These are phyloP conservation scores for Kazachstania viticola DNA, from an alignment of 805 yeast genomes.

Conservation along the genomic window DNA sequence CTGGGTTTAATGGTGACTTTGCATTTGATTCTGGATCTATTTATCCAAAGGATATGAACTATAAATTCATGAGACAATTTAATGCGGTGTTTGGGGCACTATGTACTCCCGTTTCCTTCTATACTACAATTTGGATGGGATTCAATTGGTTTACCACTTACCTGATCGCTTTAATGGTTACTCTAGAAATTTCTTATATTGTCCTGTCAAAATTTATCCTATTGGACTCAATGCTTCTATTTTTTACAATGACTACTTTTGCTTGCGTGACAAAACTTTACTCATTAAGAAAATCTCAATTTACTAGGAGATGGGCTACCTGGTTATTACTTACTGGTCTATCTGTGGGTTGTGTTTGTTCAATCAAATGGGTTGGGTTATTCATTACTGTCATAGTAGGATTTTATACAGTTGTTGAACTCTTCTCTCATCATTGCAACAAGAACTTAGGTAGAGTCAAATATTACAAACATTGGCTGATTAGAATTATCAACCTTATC, in stretches of 20 bases:
- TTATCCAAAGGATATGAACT: slow-evolving; percentile 72
- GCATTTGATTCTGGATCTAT: slow-evolving; percentile 72
- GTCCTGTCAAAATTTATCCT: slow-evolving; percentile 82
- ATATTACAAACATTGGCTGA: slow-evolving; percentile 57
- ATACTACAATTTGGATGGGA: slow-evolving; percentile 66
- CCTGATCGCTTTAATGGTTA: slow-evolving; percentile 69
- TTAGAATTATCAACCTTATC: slow-evolving; percentile 56
- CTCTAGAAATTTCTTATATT: slow-evolving; percentile 72
- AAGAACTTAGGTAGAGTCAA: slow-evolving; percentile 16
- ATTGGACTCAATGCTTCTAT: slow-evolving; percentile 81
- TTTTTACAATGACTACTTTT: slow-evolving; percentile 79
- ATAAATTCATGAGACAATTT: slow-evolving; percentile 75
- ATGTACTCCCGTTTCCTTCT: slow-evolving; percentile 81
- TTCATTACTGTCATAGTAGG: slow-evolving; percentile 55
- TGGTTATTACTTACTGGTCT: slow-evolving; percentile 57
- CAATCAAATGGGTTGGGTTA: slow-evolving; percentile 79
- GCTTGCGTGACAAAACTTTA: slow-evolving; percentile 64
- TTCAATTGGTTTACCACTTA: slow-evolving; percentile 62
- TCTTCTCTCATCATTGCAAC: slow-evolving; percentile 33
- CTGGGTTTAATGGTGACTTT: slow-evolving; percentile 82
- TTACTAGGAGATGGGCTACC: slow-evolving; percentile 58
- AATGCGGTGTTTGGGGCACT: slow-evolving; percentile 75
- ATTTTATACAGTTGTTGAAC: slow-evolving; percentile 42
- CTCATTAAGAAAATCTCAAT: slow-evolving; percentile 39
- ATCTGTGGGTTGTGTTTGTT: slow-evolving; percentile 71